Conservation (phyloP, 805 yeast genomes). For the Wickerhamiella occidentalis region DNA sequence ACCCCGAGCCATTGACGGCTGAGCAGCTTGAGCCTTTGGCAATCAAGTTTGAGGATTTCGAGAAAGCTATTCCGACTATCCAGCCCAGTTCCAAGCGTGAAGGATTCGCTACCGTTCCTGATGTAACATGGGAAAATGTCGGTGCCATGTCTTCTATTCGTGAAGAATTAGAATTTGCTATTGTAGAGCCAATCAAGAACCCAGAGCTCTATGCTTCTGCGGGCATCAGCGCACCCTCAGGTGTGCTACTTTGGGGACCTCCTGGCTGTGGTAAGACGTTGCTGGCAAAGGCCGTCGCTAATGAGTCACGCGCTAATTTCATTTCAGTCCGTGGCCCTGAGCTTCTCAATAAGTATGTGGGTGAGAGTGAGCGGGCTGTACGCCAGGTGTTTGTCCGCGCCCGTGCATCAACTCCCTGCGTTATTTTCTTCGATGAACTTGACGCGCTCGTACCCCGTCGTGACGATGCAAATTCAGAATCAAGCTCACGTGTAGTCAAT, state of each 20-base stretch:
- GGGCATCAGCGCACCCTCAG: constrained; percentile 94
- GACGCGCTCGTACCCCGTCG: constrained; percentile 94
- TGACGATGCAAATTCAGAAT: constrained; percentile 76
- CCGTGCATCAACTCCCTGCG: constrained; percentile 84
- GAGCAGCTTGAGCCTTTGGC: constrained; percentile 67
- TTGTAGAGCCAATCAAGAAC: constrained; percentile 87
- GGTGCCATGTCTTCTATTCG: constrained; percentile 78
- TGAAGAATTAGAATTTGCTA: constrained; percentile 90
- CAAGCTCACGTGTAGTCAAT: constrained; percentile 87
- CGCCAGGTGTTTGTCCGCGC: constrained; percentile 90
- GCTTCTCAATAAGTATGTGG: constrained; percentile 83
- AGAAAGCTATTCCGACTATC: constrained; percentile 75
- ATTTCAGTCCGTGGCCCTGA: constrained; percentile 96
- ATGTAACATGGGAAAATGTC: constrained; percentile 88
- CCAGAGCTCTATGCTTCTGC: constrained; percentile 84
- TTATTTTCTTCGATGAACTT: constrained; percentile 88
- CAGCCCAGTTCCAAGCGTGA: constrained; percentile 98
- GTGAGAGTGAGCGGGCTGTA: constrained; percentile 89
- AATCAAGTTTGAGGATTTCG: constrained; percentile 68
- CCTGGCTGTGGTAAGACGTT: constrained; percentile 98
- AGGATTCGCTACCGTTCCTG: constrained; percentile 97
- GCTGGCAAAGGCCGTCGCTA: constrained; percentile 94
- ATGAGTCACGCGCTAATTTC: constrained; percentile 91
- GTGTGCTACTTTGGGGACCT: constrained; percentile 97
- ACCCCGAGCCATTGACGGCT: constrained; percentile 66